Conservation (phyloP, 768 basidiomycete species). For the Krasilnikovozyma curviuscula region DNA sequence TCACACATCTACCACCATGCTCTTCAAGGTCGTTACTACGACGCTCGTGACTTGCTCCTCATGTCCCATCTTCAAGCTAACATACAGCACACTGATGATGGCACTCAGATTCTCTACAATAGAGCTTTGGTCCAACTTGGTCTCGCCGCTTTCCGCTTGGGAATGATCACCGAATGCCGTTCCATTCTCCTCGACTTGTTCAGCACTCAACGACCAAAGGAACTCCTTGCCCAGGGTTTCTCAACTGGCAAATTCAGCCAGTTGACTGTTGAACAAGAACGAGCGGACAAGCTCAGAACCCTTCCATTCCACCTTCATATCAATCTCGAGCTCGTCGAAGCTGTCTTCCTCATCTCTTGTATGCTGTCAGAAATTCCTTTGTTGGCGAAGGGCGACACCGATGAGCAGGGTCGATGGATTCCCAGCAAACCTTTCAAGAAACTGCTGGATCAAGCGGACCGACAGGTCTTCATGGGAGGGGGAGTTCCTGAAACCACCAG, state of each 20-base stretch:
- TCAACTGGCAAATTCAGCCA: conserved; percentile 75
- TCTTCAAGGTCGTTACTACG: conserved; percentile 87
- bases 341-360: conserved; percentile 91
- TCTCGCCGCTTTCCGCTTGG: conserved; percentile 85
- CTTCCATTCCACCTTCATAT: conserved; percentile 99
- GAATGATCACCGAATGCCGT: conserved; percentile 84
- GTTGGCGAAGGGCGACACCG: conserved; percentile 79
- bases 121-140: conserved; percentile 93
- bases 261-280: conserved; percentile 84
- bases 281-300: conserved; percentile 83
- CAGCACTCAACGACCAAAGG: conserved; percentile 88
- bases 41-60: conserved; percentile 88
- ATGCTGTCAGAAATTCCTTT: conserved; percentile 97
- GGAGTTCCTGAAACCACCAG: conserved; percentile 96
- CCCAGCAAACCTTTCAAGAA: conserved; percentile 95
- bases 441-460: conserved; percentile 84
- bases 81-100: conserved; percentile 85
- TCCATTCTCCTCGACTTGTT: conserved; percentile 86
- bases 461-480: conserved; percentile 92
- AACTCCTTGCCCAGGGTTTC: conserved; percentile 86
- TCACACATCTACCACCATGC: conserved; percentile 95
- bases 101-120: conserved; percentile 94
- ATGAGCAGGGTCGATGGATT: conserved; percentile 77
- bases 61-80: conserved; percentile 99
- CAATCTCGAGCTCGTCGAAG: conserved; percentile 91